phyloP scores from a whole-genome alignment of 2,329 filamentous ascomycete species.

The Cyphellophora europaea region DNA sequence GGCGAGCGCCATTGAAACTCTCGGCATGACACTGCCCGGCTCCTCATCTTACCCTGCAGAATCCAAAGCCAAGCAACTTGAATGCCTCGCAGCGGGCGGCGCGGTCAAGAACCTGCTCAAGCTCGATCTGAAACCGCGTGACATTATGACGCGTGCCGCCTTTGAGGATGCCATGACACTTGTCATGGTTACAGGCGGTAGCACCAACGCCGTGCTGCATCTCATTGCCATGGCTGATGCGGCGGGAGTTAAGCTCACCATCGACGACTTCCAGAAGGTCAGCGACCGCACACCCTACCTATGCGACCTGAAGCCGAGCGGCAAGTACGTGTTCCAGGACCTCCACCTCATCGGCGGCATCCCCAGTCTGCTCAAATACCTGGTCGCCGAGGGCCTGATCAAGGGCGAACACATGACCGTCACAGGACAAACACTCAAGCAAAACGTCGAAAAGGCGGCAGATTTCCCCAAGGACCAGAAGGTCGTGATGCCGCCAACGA shows the following conservation, averaged over 20 bases:
- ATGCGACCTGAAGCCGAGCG: conserved; percentile 72
- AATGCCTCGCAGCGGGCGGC: conserved; percentile 62
- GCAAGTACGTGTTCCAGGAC: conserved; percentile 54
- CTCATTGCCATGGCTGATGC: conserved; percentile 75
- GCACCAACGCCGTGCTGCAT: conserved; percentile 78
- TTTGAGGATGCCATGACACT: conserved; percentile 82
- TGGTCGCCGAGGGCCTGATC: conserved; percentile 49
- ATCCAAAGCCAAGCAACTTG: conserved; percentile 58
- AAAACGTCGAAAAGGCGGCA: conserved; percentile 49
- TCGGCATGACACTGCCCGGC: conserved; percentile 72
- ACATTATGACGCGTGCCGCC: conserved; percentile 70
- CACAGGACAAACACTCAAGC: conserved; percentile 48
- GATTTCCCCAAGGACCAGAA: conserved; percentile 60
- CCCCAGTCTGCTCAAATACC: conserved; percentile 47
- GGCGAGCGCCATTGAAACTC: conserved; percentile 63
- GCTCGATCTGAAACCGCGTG: conserved; percentile 66
- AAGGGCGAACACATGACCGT: conserved; percentile 53
- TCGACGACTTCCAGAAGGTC: conserved; percentile 78
- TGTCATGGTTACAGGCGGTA: conserved; percentile 73
- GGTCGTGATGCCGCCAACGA: conserved; percentile 56
- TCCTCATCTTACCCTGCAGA: conserved; percentile 74
- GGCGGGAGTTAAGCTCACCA: conserved; percentile 70
- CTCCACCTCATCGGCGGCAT: conserved; percentile 49
- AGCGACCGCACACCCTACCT: conserved; percentile 72
- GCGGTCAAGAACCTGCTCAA: conserved; percentile 66